These are phyloP conservation scores for Geranium brycei DNA, from an alignment of 345 rosid species.

Conservation along the genomic window DNA sequence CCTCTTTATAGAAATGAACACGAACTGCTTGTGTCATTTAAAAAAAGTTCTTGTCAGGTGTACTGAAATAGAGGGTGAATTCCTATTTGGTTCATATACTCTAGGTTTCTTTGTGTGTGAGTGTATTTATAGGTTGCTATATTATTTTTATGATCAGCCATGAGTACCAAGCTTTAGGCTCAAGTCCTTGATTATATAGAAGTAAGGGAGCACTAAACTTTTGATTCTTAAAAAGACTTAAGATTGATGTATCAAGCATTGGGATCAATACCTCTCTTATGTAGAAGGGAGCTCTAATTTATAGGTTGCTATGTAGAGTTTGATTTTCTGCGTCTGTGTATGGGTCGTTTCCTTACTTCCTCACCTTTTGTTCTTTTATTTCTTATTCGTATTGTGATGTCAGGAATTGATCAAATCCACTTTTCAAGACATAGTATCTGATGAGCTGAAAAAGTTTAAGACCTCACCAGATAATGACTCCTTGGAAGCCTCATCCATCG, in stretches of 20 bases:
- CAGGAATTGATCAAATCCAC: conserved; percentile 54
- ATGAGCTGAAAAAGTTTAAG: conserved; percentile 53
- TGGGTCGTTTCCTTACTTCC: neutral
- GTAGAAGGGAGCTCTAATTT: too few relatives aligned
- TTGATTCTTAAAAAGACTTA: too few relatives aligned
- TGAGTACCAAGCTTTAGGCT: too few relatives aligned
- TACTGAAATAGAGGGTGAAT: neutral
- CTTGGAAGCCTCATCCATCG: conserved; percentile 6
- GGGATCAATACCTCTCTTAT: too few relatives aligned
- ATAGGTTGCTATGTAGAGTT: neutral
- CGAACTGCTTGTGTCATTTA: neutral
- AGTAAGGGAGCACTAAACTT: too few relatives aligned
- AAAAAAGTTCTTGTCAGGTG: too few relatives aligned
- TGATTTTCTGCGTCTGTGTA: neutral
- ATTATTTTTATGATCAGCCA: too few relatives aligned
- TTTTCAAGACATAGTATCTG: conserved; percentile 53
- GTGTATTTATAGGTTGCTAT: neutral
- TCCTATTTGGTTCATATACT: neutral
- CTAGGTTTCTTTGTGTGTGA: neutral
- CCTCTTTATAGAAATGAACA: neutral
- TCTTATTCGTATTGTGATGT: conserved; percentile 7
- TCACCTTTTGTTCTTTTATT: neutral
- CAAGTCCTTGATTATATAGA: too few relatives aligned
- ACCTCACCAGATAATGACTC: conserved; percentile 22
- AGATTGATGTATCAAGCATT: too few relatives aligned